Base-by-base conservation (phyloP, 495 filamentous ascomycete genomes). In the Talaromyces nanjingensis region DNA sequence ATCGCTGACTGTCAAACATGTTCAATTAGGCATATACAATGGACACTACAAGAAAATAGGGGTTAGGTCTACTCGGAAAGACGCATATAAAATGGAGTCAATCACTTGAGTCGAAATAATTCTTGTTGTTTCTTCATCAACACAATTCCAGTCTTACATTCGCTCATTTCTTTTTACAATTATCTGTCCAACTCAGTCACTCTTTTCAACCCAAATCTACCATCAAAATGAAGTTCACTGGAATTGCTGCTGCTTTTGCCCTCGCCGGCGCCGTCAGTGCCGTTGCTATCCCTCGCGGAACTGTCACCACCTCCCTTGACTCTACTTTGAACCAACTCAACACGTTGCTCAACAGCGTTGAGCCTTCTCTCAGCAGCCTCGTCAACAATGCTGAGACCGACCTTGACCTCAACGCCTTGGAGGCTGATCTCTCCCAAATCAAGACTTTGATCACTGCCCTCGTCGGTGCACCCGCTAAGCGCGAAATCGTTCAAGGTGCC, bases 211-310 rank as follows among this genome's bases (percentile, higher is more conserved):
- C 16, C 45, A 31, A 64, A 20, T 25, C 31, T 58, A 49, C 62
- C 62, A 31, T 65, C 64, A 75, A 56, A 59, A 79, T 78, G 77
- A 79, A 78, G 72, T 73, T 78, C 71, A 73, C 74, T 65, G 72
- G 71, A 69, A 66, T 73, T 34, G n/a, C 68, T 24, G 67, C 67
- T 25, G 66, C 67, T 27, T 65, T 72, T 24, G 71, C 71, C 29
- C 39, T 71, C 60, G 66, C 67, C 53, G 64, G 69, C 66, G 65
- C 67, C 65, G 69, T 65, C 60, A 67, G 66, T 25, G 66, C 69
- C 47, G 66, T 65, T 60, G 71, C 66, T 53, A 59, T 73, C 20
- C 71, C 71, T 20, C 52, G 42, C 39, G 62, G 20, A 33, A 65
- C 52, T 27, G 18, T 71, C 54, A 34, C 64, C n/a, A 52, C 29